phyloP scores from a whole-genome alignment of 2,329 filamentous ascomycete genomes.

The Trichophyton mentagrophytes region DNA sequence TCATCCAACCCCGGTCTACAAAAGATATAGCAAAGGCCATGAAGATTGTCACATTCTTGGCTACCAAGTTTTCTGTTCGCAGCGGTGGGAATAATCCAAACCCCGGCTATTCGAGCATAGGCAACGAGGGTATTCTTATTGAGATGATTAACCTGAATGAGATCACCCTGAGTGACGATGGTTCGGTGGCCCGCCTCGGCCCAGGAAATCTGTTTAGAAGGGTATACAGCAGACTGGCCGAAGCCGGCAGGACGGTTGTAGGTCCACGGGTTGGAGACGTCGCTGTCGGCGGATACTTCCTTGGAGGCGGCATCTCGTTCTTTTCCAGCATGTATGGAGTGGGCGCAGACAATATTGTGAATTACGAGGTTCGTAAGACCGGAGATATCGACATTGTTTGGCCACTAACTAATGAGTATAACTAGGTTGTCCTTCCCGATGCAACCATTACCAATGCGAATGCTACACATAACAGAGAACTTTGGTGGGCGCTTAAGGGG shows the following conservation, averaged over 20 bases:
- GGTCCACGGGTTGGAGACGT: not conserved
- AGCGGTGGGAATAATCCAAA: not conserved
- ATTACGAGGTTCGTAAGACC: not conserved
- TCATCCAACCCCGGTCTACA: not conserved
- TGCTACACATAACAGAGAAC: conserved; percentile 13
- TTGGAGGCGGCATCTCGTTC: not conserved
- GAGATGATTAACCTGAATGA: not conserved
- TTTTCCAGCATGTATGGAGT: not conserved
- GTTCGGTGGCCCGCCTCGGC: not conserved
- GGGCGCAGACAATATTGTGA: not conserved
- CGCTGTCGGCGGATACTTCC: not conserved
- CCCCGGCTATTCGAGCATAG: not conserved
- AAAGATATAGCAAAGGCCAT: not conserved
- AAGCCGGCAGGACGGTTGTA: not conserved
- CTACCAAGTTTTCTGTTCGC: too few species aligned
- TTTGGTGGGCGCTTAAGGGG: conserved; percentile 29
- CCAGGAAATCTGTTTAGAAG: not conserved
- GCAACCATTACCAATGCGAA: conserved; percentile 23
- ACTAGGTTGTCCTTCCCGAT: conserved; percentile 20
- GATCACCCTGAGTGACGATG: not conserved
- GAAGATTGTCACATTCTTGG: not conserved
- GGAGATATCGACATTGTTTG: too few species aligned
- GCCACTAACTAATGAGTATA: too few species aligned
- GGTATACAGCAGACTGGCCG: not conserved
- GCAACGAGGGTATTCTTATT: not conserved